Conservation (phyloP, 164 flowering plant species). For the Dillenia turbinata region DNA sequence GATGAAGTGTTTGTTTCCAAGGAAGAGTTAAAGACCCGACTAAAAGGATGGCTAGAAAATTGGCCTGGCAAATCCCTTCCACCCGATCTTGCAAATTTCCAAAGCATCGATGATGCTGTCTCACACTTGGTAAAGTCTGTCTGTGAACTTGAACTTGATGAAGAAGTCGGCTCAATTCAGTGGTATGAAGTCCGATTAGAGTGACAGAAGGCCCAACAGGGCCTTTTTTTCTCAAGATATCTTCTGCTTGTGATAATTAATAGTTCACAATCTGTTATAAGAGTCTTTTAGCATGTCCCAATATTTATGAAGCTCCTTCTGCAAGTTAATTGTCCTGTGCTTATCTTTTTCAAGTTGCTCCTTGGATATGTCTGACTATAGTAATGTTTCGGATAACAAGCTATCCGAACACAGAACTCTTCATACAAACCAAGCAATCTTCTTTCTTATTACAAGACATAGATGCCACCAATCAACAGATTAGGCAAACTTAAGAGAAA, state of each 20-base stretch:
- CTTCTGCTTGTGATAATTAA: no score
- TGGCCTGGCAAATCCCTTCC: constrained; percentile 76
- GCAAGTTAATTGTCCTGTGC: no score
- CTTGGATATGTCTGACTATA: no score
- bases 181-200: constrained; percentile 86
- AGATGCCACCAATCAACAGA: not conserved
- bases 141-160: constrained; percentile 86
- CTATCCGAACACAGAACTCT: not conserved
- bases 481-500: not conserved
- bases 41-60: constrained; percentile 69
- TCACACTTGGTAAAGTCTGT: constrained; percentile 63
- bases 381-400: no score
- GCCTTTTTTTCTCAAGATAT: not conserved
- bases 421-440: not conserved
- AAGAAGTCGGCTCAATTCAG: constrained; percentile 80
- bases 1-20: constrained; percentile 69
- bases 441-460: not conserved
- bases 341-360: no score
- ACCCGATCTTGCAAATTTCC: constrained; percentile 67
- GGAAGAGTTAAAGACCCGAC: constrained; percentile 51
- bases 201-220: constrained; percentile 13
- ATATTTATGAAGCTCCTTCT: no score
- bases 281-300: no score
- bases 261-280: not conserved
- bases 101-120: constrained; percentile 61